Conservation (phyloP, 148 eudicot species). For the Persicaria maculosa region DNA sequence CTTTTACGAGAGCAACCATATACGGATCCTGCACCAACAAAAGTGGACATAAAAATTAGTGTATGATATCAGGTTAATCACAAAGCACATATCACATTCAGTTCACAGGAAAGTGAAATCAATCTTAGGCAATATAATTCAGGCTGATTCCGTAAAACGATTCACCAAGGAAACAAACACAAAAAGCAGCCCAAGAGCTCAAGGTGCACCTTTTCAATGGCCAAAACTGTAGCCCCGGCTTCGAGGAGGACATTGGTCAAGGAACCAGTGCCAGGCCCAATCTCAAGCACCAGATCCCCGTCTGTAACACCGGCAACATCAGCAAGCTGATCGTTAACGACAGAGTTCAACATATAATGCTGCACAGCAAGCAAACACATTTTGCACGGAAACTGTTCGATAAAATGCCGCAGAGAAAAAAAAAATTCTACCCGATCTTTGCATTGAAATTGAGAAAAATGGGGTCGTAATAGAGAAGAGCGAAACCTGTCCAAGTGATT, state of each 20-base stretch:
- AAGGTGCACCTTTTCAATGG: constrained; percentile 59
- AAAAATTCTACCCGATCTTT: constrained; percentile 3
- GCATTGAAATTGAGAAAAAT: not conserved
- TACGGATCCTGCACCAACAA: constrained; percentile 58
- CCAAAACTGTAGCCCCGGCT: constrained; percentile 68
- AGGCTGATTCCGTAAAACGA: not conserved
- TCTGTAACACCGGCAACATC: constrained; percentile 60
- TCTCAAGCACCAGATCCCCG: constrained; percentile 88
- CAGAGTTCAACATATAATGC: constrained; percentile 87
- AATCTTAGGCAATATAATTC: not conserved
- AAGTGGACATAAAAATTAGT: not conserved
- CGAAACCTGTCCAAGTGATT: constrained; percentile 89
- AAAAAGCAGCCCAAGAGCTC: not conserved
- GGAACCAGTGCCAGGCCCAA: constrained; percentile 96
- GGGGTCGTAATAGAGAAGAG: not conserved
- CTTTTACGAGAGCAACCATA: constrained; percentile 76
- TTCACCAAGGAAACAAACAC: not conserved
- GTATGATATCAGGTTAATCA: not conserved
- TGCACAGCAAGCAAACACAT: constrained; percentile 28
- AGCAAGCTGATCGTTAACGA: constrained; percentile 66
- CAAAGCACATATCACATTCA: not conserved
- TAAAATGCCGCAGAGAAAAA: constrained; percentile 27
- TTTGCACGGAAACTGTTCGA: constrained; percentile 28
- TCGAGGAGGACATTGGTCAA: constrained; percentile 64
- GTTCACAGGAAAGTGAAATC: not conserved